phyloP scores from a whole-genome alignment of 257 asterid genomes.

The Echium plantagineum region DNA sequence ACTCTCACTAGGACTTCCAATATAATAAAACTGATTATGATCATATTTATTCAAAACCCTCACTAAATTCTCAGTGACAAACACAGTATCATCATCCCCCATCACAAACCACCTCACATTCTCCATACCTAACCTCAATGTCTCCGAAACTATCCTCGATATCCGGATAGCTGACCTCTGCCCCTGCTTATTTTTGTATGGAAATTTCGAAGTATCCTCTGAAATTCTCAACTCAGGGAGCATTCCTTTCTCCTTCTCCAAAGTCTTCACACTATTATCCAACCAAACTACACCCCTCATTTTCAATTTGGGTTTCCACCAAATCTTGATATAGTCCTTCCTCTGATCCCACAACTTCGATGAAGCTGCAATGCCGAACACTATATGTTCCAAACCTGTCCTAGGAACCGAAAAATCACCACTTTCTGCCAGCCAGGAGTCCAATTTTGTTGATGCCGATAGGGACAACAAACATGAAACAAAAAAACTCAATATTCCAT shows the following conservation, averaged over 20 bases:
- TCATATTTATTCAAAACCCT: constrained; percentile 73
- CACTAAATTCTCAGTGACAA: constrained; percentile 65
- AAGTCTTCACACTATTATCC: constrained; percentile 31
- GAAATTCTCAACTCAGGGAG: constrained; percentile 58
- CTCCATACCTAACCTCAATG: constrained; percentile 39
- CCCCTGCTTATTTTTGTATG: constrained; percentile 49
- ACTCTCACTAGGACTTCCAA: constrained; percentile 76
- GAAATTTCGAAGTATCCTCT: constrained; percentile 43
- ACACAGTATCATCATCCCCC: constrained; percentile 90
- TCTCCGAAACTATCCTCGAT: constrained; percentile 74
- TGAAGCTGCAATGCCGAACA: constrained; percentile 19
- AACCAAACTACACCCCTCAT: constrained; percentile 79
- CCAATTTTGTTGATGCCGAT: too few species aligned
- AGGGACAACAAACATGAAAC: too few species aligned
- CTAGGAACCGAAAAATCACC: not conserved
- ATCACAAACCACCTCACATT: constrained; percentile 77
- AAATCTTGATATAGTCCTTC: constrained; percentile 20
- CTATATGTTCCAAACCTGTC: constrained; percentile 13
- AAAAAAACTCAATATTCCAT: too few species aligned
- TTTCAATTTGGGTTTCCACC: constrained; percentile 50
- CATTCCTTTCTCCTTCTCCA: constrained; percentile 14
- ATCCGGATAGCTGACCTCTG: constrained; percentile 71
- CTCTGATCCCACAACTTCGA: constrained; percentile 10
- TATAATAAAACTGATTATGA: constrained; percentile 66
- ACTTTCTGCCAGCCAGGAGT: too few species aligned